These are phyloP conservation scores for Candolleomyces efflorescens DNA, from an alignment of 768 basidiomycete genomes.

Conservation along the genomic window DNA sequence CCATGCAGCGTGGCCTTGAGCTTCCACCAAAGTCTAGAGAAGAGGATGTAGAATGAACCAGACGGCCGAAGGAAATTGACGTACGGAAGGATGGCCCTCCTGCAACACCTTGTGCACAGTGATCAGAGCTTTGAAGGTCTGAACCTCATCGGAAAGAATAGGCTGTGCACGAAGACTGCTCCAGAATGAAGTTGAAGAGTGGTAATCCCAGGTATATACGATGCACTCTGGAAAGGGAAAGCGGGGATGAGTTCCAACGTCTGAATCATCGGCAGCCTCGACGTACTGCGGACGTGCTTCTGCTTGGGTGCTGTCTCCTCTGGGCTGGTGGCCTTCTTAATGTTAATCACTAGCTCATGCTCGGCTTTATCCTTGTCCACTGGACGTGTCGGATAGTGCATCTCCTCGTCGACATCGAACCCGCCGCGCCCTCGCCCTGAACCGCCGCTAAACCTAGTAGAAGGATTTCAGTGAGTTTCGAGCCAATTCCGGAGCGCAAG, in stretches of 20 bases:
- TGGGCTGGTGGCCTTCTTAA: slow-evolving; percentile 96
- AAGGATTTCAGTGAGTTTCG: slow-evolving; percentile 1
- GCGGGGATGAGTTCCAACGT: slow-evolving; percentile 11
- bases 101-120: slow-evolving; percentile 97
- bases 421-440: slow-evolving; percentile 31
- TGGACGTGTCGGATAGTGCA: slow-evolving; percentile 93
- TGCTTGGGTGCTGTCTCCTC: slow-evolving; percentile 98
- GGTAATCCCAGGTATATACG: slow-evolving; percentile 99
- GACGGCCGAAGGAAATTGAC: slow-evolving; percentile 13
- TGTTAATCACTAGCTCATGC: slow-evolving; percentile 86
- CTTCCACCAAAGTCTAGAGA: slow-evolving; percentile 90
- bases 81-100: slow-evolving; percentile 92
- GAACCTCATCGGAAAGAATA: slow-evolving; percentile 94
- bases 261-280: not conserved
- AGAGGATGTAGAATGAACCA: slow-evolving; percentile 5
- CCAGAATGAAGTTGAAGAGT: slow-evolving; percentile 97
- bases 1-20: slow-evolving; percentile 96
- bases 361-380: slow-evolving; percentile 99
- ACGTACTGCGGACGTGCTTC: slow-evolving; percentile 97
- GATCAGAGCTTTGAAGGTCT: slow-evolving; percentile 97
- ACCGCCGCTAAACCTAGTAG: slow-evolving; percentile 35
- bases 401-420: slow-evolving; percentile 76
- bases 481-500: not conserved
- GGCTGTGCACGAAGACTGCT: slow-evolving; percentile 95
- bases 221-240: slow-evolving; percentile 72